Base-by-base conservation (phyloP, 345 rosid genomes). In the Aurinia saxatilis region DNA sequence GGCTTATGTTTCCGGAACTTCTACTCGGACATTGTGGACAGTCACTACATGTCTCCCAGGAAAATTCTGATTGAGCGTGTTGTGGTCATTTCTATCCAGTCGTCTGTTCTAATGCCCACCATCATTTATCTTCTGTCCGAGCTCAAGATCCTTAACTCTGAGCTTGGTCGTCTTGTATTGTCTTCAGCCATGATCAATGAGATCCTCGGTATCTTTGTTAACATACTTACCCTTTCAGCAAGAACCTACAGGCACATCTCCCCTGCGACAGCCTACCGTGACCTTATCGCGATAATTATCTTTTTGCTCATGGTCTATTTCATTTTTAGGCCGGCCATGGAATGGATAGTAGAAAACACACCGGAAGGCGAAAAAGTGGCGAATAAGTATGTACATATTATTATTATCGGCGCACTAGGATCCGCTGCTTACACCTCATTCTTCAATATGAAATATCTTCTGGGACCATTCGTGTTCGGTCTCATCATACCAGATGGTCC, bases 401-500 rank as follows among this genome's bases (percentile, higher is more conserved):
- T 56, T 8, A 23, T 77, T 11, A 1, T 71, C 8, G 10, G 50
- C 19, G 58, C 68, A 7, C 3, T 74, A 1, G 65, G 21, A 4
- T 68, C 57, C 9, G 39, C 63, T 0, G 16, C 44, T 5, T 66
- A 35, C 17, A 14, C 79, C 0, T 9, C 57, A 19, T n/a, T 47
- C 7, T 42, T 51, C 29, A 41, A 62, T 9, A 60, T 50, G 21
- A 35, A 65, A 31, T 30, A 71, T n/a, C 12, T 72, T 0, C 25
- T 74, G 31, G 84, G 81, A 17, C 75, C 77, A 7, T 58, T 71
- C 10, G 17, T 56, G 11, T 6, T 74, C 0, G 81, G 84, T 15
- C 15, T 77, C 7, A 71, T 70, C 3, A 58, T 77, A 3, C 81
- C 84, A 0, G 73, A 68, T 2, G 84, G 84, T 1, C 79, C 79